A percentile compares a stretch with the other conserved stretches of the same genome.
Conservation (phyloP, 805 yeast species). For the Metschnikowia santaceciliae region DNA sequence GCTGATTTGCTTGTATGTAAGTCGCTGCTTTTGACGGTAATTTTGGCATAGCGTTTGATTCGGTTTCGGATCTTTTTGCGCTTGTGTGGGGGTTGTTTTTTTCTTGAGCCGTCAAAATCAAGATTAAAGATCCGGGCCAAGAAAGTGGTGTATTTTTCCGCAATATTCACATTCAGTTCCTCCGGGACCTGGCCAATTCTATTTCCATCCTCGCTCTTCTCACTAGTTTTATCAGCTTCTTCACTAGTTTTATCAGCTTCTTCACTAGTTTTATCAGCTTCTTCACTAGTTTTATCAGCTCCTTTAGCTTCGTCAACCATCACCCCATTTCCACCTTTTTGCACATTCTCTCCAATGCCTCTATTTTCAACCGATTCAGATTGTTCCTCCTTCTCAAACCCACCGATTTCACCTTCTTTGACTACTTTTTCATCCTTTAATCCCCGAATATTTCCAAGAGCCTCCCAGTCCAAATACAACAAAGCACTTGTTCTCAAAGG, state of each 20-base stretch:
- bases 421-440: slow-evolving; percentile 9
- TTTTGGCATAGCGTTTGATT: slow-evolving; percentile 14
- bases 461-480: slow-evolving; percentile 40
- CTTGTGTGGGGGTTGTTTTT: slow-evolving; percentile 8
- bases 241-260: neutral
- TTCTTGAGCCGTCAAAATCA: slow-evolving; percentile 7
- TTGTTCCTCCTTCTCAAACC: neutral
- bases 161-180: slow-evolving; percentile 14
- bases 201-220: neutral
- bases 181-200: slow-evolving; percentile 31
- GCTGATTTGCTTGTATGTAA: neutral
- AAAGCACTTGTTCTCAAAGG: slow-evolving; percentile 43
- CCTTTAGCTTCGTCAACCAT: neutral
- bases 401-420: neutral
- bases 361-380: neutral
- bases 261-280: neutral
- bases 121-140: slow-evolving; percentile 13
- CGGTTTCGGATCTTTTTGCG: slow-evolving; percentile 7
- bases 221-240: neutral
- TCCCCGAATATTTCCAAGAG: slow-evolving; percentile 37
- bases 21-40: slow-evolving; percentile 21
- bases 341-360: neutral
- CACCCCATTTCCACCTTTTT: neutral
- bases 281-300: neutral
- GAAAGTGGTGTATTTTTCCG: slow-evolving; percentile 13